Base-by-base conservation (phyloP, 2,329 filamentous ascomycete species). In the Penicillium sp. region DNA sequence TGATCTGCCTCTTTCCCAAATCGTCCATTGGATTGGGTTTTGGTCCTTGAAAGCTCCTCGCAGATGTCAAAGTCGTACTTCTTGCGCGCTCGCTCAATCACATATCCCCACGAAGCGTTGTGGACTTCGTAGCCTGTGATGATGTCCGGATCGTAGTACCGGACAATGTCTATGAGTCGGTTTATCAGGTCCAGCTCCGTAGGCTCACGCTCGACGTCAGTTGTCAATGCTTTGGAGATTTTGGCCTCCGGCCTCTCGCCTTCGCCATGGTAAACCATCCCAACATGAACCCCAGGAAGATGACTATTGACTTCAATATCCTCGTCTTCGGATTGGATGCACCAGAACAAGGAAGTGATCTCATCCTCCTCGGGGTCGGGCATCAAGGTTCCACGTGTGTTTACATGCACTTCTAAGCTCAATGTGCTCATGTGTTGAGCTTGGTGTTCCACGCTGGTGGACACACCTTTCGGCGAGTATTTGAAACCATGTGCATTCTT, bases 381-480 rank as follows among this genome's bases (percentile, higher is more conserved):
- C 2, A 91, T 83, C 9, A 97, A 80, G 47, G 85, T 86, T 7
- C 85, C 90, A 54, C 93, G 83, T 4, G 89, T 94, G 65, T 96
- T 96, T 59, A 95, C 88, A 69, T 99, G 93, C 5, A 97, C 77
- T 70, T 99, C 94, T 7, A 99, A 75, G 63, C 92, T 95, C 90
- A 99, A 92, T 18, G 89, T 91, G 64, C 90, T 96, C 94, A 99
- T 97, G 71, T 96, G 96, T 64, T 94, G 89, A 3, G 85, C 86
- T 71, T 95, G 90, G 62, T 93, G 89, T 66, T 90, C 85, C 18
- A 95, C 86, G 62, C 86, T 91, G 0, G 87, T 89, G 1, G 87
- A 87, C 62, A 86, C 85, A 59, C 83, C 81, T 68, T 87, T 89
- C 63, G 92, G 91, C 0, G 89, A 91, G 71, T 89, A 96, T 69